These are phyloP conservation scores for Neocucurbitaria cava DNA, from an alignment of 2,329 filamentous ascomycete species.

Conservation along the genomic window DNA sequence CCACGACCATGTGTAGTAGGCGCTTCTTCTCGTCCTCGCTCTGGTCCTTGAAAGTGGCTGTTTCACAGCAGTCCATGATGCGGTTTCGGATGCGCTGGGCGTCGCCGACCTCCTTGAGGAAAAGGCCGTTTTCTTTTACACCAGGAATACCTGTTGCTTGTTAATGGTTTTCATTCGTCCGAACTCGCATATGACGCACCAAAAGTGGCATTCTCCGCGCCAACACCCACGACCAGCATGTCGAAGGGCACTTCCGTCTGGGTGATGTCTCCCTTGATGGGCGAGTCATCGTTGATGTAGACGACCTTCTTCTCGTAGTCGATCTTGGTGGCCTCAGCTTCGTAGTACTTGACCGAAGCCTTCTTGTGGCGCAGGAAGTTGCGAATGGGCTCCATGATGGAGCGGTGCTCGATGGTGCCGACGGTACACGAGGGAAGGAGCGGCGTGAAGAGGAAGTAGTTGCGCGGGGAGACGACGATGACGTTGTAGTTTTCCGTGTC, in stretches of 20 bases:
- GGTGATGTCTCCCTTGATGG: conserved; percentile 82
- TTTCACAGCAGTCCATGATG: conserved; percentile 99
- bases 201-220: conserved; percentile 98
- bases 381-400: conserved; percentile 98
- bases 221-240: conserved; percentile 96
- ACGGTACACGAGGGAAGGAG: conserved; percentile 97
- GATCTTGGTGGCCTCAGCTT: conserved; percentile 95
- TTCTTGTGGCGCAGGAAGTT: conserved; percentile 96
- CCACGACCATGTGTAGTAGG: conserved; percentile 93
- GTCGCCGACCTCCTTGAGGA: conserved; percentile 97
- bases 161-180: conserved; percentile 18
- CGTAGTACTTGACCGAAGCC: conserved; percentile 92
- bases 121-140: conserved; percentile 93
- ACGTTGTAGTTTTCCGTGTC: conserved; percentile 99
- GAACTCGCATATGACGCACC: conserved; percentile 58
- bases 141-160: conserved; percentile 74
- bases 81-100: conserved; percentile 96
- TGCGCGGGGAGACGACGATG: conserved; percentile 94
- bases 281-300: conserved; percentile 89
- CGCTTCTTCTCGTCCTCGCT: conserved; percentile 85
- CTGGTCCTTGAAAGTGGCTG: conserved; percentile 97
- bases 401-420: conserved; percentile 96
- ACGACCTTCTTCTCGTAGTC: conserved; percentile 90
- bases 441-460: conserved; percentile 99
- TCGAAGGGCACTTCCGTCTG: conserved; percentile 95